These are phyloP conservation scores for Mycena belliarum DNA, from an alignment of 768 basidiomycete species.

Conservation along the genomic window DNA sequence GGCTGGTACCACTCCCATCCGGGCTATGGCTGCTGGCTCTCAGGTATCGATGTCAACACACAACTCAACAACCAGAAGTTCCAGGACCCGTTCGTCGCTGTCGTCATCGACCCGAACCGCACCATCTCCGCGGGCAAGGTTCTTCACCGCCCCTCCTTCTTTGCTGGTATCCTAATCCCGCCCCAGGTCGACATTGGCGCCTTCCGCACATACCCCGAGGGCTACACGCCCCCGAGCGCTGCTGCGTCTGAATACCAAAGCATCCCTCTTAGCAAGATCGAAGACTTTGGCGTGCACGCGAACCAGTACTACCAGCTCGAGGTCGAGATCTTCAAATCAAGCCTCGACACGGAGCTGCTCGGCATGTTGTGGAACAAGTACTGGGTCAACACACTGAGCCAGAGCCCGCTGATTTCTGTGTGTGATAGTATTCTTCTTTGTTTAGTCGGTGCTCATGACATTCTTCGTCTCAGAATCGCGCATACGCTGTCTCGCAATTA, in stretches of 20 bases:
- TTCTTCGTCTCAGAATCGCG: slow-evolving; percentile 69
- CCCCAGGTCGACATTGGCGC: slow-evolving; percentile 93
- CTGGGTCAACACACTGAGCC: slow-evolving; percentile 96
- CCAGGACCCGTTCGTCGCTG: slow-evolving; percentile 95
- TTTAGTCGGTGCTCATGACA: not conserved
- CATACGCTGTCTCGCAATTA: slow-evolving; percentile 91
- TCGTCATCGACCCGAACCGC: slow-evolving; percentile 97
- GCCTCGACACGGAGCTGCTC: slow-evolving; percentile 82
- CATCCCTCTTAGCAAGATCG: slow-evolving; percentile 95
- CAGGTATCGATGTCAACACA: slow-evolving; percentile 97
- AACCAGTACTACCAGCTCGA: slow-evolving; percentile 95
- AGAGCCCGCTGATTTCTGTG: slow-evolving; percentile 90
- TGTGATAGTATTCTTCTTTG: slow-evolving; percentile 24
- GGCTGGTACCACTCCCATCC: slow-evolving; percentile 99
- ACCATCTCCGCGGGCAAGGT: slow-evolving; percentile 90
- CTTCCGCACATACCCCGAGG: slow-evolving; percentile 96
- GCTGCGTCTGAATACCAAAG: slow-evolving; percentile 75
- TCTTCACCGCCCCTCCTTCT: no score
- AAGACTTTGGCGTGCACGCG: slow-evolving; percentile 98
- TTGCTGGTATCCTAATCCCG: no score
- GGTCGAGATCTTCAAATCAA: slow-evolving; percentile 93
- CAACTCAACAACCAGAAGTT: slow-evolving; percentile 94
- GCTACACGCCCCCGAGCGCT: slow-evolving; percentile 54
- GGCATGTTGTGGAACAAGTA: slow-evolving; percentile 98
- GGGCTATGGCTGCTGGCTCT: slow-evolving; percentile 98